A percentile compares a stretch with the other conserved stretches of the same genome.
phyloP scores from a whole-genome alignment of 148 eudicot genomes.

The Rhododendron griersonianum region DNA sequence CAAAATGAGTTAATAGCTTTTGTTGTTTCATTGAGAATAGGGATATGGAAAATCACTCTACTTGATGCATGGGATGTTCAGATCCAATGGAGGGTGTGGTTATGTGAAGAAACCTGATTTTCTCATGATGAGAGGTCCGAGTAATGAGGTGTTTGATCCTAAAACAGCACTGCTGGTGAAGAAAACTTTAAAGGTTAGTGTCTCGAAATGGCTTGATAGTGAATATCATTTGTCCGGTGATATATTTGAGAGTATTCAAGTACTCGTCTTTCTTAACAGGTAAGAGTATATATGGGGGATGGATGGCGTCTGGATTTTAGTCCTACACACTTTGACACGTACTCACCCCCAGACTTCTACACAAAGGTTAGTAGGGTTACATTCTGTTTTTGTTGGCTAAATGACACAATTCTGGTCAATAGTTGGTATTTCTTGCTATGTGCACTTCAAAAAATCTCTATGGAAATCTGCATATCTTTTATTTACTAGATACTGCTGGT shows the following conservation, averaged over 20 bases:
- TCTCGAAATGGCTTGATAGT: not conserved
- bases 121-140: slow-evolving; percentile 45
- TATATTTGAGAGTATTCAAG: not conserved
- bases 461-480: not conserved
- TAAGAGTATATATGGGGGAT: slow-evolving; percentile 68
- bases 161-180: slow-evolving; percentile 39
- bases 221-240: not conserved
- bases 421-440: not conserved
- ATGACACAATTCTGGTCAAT: not conserved
- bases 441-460: not conserved
- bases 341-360: slow-evolving; percentile 88
- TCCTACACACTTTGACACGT: slow-evolving; percentile 68
- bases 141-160: slow-evolving; percentile 61
- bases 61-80: slow-evolving; percentile 85
- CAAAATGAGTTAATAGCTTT: not conserved
- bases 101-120: slow-evolving; percentile 77
- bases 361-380: slow-evolving; percentile 48
- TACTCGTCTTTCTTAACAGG: slow-evolving; percentile 29
- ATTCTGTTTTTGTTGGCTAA: not conserved
- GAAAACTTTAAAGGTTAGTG: slow-evolving; percentile 51
- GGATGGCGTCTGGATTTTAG: slow-evolving; percentile 83
- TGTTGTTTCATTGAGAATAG: slow-evolving; percentile 22
- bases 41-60: slow-evolving; percentile 74
- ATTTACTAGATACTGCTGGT: not conserved
- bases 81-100: slow-evolving; percentile 78